Conservation (phyloP, 306 rosid species). For the Medicago truncatula region MtrunA17r5.0-ANR NC_053042.1:45126001-45126500, state of each 20-base stretch:
- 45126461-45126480: constrained; percentile 34
- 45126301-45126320: constrained; percentile 21
- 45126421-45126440: constrained; percentile 99
- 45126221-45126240: constrained; percentile 93
- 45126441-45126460: constrained; percentile 76
- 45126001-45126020: constrained; percentile 9
- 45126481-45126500: constrained; percentile 28
- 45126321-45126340: constrained; percentile 66
- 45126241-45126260: constrained; percentile 41
- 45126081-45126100: constrained; percentile 2
- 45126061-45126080: neutral
- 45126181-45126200: constrained; percentile 99
- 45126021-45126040: constrained; percentile 20
- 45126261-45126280: constrained; percentile 26
- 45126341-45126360: constrained; percentile 97
- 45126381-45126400: constrained; percentile 87
- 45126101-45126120: constrained; percentile 9
- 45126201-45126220: constrained; percentile 97
- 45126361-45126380: constrained; percentile 98
- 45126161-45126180: constrained; percentile 95
- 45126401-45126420: constrained; percentile 83
- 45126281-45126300: constrained; percentile 32
- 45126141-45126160: constrained; percentile 96
- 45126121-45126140: constrained; percentile 61
- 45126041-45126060: neutral